A percentile compares a stretch with the other conserved stretches of the same genome.
Conservation (phyloP, 768 basidiomycete species). For the Kondoa malvinella region DNA sequence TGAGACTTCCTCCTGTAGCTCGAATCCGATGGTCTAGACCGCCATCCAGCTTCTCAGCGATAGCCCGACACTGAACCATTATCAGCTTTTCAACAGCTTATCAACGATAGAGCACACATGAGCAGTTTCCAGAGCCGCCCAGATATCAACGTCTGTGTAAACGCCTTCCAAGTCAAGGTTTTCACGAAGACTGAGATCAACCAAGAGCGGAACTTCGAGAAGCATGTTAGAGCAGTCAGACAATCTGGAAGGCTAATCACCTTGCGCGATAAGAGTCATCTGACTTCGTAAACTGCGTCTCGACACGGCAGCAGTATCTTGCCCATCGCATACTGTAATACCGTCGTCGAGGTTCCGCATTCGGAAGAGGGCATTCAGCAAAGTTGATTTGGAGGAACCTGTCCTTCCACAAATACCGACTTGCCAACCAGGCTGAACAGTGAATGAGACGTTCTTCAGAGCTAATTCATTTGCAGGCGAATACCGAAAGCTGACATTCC, state of each 20-base stretch:
- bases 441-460: slow-evolving; percentile 12
- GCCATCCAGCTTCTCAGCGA: slow-evolving; percentile 8
- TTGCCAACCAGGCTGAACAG: slow-evolving; percentile 6
- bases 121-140: slow-evolving; percentile 14
- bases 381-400: slow-evolving; percentile 14
- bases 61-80: slow-evolving; percentile 11
- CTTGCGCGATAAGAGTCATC: slow-evolving; percentile 14
- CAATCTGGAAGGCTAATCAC: too few species aligned
- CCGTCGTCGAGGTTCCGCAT: slow-evolving; percentile 6
- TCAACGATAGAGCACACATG: slow-evolving; percentile 11
- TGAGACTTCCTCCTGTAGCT: neutral
- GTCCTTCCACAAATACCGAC: slow-evolving; percentile 14
- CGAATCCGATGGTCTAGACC: neutral
- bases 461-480: slow-evolving; percentile 10
- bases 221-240: too few species aligned
- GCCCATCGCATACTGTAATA: slow-evolving; percentile 11
- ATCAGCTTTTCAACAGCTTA: slow-evolving; percentile 9
- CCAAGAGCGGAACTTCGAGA: slow-evolving; percentile 12
- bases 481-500: slow-evolving; percentile 9
- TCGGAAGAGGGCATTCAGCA: slow-evolving; percentile 14
- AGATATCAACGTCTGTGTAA: slow-evolving; percentile 15
- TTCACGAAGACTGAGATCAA: slow-evolving; percentile 14
- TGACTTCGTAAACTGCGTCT: slow-evolving; percentile 7
- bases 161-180: slow-evolving; percentile 18
- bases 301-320: slow-evolving; percentile 10